These are phyloP conservation scores for Bertia moriformis DNA, from an alignment of 2,329 filamentous ascomycete species.

Conservation along the genomic window DNA sequence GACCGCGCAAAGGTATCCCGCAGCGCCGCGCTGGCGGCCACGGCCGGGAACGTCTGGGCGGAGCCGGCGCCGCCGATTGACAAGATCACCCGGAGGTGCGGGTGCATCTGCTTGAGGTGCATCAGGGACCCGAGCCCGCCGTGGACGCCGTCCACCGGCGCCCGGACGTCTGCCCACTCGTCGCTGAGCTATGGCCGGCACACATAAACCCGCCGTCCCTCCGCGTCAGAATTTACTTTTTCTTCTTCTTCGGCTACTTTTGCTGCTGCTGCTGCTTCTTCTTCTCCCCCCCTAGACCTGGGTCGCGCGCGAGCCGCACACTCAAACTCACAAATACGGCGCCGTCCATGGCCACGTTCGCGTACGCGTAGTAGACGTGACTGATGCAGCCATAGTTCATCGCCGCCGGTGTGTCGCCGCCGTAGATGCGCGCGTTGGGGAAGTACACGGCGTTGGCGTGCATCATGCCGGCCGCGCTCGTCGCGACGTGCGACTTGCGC, in stretches of 20 bases:
- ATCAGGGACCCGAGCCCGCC: conserved; percentile 63
- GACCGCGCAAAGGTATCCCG: conserved; percentile 59
- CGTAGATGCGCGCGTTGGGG: conserved; percentile 65
- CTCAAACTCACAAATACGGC: conserved; percentile 54
- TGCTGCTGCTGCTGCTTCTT: neutral
- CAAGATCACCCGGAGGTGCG: conserved; percentile 59
- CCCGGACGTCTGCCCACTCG: conserved; percentile 62
- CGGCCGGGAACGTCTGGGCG: conserved; percentile 50
- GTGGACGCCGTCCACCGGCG: conserved; percentile 55
- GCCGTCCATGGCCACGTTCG: conserved; percentile 58
- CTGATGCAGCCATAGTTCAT: conserved; percentile 66
- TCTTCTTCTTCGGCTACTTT: conserved; percentile 1
- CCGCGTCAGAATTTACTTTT: conserved; percentile 1
- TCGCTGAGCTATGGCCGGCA: conserved; percentile 50
- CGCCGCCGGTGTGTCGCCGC: conserved; percentile 56
- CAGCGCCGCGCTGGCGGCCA: conserved; percentile 43
- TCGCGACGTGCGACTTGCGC: conserved; percentile 27
- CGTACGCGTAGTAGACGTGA: conserved; percentile 73
- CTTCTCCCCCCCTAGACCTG: conserved; percentile 2
- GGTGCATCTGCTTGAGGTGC: conserved; percentile 56
- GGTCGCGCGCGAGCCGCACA: conserved; percentile 1
- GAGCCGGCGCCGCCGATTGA: conserved; percentile 60
- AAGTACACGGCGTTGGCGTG: conserved; percentile 70
- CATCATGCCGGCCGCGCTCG: conserved; percentile 32
- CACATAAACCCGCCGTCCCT: conserved; percentile 2